Evolutionary conservation across 345 rosid genomes (phyloP), one percentile per base, ranked within the genome.

Genomic region (Limnanthes douglasii): DNA sequence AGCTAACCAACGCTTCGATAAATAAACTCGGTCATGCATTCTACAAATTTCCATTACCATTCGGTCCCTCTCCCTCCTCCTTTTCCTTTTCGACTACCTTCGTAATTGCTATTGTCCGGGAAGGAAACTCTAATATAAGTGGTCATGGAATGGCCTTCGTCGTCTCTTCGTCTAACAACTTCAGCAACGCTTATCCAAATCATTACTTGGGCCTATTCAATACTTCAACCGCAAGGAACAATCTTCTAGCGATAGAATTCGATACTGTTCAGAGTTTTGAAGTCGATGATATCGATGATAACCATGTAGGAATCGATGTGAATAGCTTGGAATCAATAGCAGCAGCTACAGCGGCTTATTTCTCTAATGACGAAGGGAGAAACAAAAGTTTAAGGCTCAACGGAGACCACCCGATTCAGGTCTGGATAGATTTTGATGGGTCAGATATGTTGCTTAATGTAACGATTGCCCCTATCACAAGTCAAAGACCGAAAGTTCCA

Each of bases 231-330:
- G 2, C 47, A 3, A 35, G 59, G 34, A 67, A 64, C 52, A 69
- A 62, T 27, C 34, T 70, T 26, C 26, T 76, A 13, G 73, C 75
- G 1, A 45, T 76, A 11, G 83, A 75, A 64, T 59, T 72, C 1
- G 77, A 76, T 52, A 68, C 80, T 0, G 53, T 66, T 7, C 4
- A 12, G 7, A 68, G 46, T 53, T 32, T 21, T 5, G 81, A 76
- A 29, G 68, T 71, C 27, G 29, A 48, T 2, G 84, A 71, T 38
- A 51, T 51, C 15, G 7, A 65, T 26, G 64, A 36, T 33, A 73
- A 73, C 30, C 93, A 69, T 51, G 77, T 75, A 3, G 74, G 78
- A 11, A 64, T 79, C 24, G 66, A 75, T 41, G 41, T 75, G 41
- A 75, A 63, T 23, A 40, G 43, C 24, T 31, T 66, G 29, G 15